Conservation (phyloP, 2,329 filamentous ascomycete species). For the Ascosphaera apis region DNA sequence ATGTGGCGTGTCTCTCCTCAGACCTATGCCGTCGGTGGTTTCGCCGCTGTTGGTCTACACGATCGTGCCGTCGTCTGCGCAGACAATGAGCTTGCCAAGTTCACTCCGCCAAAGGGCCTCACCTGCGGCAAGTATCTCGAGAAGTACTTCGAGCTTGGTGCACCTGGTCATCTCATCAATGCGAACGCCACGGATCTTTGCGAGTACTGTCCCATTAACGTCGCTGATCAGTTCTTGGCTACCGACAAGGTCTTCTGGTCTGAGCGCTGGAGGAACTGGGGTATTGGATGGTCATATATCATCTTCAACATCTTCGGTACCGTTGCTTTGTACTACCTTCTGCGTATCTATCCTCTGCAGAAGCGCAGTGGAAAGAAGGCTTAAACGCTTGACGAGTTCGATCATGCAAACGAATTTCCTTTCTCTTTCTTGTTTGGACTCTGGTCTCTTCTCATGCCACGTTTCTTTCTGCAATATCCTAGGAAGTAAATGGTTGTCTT, state of each 20-base stretch:
- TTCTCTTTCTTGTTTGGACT: too few species aligned
- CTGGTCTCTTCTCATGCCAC: too few species aligned
- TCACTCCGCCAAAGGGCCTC: conserved; percentile 34
- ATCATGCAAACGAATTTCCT: too few species aligned
- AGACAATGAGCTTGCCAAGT: conserved; percentile 42
- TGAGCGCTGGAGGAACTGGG: conserved; percentile 46
- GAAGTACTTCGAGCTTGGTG: conserved; percentile 21
- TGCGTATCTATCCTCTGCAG: conserved; percentile 10
- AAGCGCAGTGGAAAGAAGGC: not conserved
- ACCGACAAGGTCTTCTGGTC: conserved; percentile 28
- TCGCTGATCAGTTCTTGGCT: conserved; percentile 20
- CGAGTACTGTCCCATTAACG: conserved; percentile 21
- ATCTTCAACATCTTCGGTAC: conserved; percentile 35
- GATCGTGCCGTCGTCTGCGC: conserved; percentile 44
- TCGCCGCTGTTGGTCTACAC: conserved; percentile 47
- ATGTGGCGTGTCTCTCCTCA: conserved; percentile 68
- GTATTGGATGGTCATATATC: conserved; percentile 36
- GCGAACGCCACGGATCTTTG: conserved; percentile 27
- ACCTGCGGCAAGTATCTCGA: conserved; percentile 39
- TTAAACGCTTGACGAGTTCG: not conserved
- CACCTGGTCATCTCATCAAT: conserved; percentile 34
- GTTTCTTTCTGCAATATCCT: not conserved
- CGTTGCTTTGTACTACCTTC: conserved; percentile 30
- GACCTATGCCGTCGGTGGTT: conserved; percentile 54
- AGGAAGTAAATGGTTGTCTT: not conserved